A percentile compares a stretch with the other conserved stretches of the same genome.
phyloP scores from a whole-genome alignment of 805 yeast genomes.

The Candida palmyrensis region DNA sequence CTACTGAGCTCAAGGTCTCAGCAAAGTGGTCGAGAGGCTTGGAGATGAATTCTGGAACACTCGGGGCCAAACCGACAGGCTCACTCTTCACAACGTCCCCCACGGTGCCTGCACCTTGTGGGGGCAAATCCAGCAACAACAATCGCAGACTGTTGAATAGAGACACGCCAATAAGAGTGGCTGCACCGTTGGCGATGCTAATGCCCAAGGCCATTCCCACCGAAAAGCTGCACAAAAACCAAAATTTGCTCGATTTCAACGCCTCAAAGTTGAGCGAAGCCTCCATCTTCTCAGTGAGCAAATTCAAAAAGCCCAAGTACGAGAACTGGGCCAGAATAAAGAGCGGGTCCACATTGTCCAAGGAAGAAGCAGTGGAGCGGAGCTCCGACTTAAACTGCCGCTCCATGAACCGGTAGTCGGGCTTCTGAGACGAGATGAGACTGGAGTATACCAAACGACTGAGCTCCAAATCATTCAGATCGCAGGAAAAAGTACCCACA shows the following conservation, averaged over 20 bases:
- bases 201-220: conserved; percentile 35
- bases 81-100: no score
- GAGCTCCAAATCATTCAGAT: not conserved
- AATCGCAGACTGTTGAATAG: not conserved
- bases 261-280: not conserved
- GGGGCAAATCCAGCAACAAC: no score
- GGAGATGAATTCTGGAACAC: no score
- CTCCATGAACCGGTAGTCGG: conserved; percentile 26
- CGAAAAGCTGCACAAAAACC: conserved; percentile 29
- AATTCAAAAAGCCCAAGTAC: conserved; percentile 13
- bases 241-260: conserved; percentile 8
- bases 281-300: conserved; percentile 5
- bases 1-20: no score
- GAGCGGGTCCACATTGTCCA: conserved; percentile 23
- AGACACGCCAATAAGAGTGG: conserved; percentile 11
- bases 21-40: no score
- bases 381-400: conserved; percentile 24
- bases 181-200: conserved; percentile 21
- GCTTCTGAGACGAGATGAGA: conserved; percentile 14
- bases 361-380: conserved; percentile 14
- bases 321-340: conserved; percentile 21
- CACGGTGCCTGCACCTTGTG: no score
- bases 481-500: not conserved
- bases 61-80: no score
- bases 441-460: conserved; percentile 16